Evolutionary conservation across 257 asterid genomes (phyloP), one percentile per base, ranked within the genome.

Genomic region (Rauvolfia tetraphylla): DNA sequence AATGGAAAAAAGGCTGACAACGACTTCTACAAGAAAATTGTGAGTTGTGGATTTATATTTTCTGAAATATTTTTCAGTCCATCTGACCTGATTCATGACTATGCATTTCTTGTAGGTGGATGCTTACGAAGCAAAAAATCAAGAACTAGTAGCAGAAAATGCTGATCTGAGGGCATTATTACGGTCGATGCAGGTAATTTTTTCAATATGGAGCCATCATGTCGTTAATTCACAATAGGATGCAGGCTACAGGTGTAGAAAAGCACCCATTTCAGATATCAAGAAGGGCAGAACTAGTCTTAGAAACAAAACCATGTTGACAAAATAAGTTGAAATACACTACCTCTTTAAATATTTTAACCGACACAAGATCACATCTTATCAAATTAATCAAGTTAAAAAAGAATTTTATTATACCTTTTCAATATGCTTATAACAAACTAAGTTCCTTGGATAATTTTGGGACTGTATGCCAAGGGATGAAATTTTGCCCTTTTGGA

Each of bases 21-120:
- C 75, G 99, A 95, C 83, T 95, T 95, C 83, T 90, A 95, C 78
- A 95, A 95, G 79, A 93, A 90, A 85, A 93, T 95, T 84, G 98
- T 95, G 81, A 81, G 98, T 81, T 66, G 27, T 74, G 29, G 38
- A n/a, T 46, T 53, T 83, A 51, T n/a, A 18, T 1, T 44, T 59
- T 58, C 22, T 63, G 72, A 49, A 76, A 73, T 42, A 63, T 71
- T 80, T 78, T 38, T 77, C 12, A 23, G 34, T 67, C 34, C 39
- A 49, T 63, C 54, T 18, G 7, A 29, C 1, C 76, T 73, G 39
- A 63, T 61, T 36, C 77, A 73, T 75, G 74, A 79, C 78, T 27
- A 56, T 74, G 53, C 79, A 68, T 75, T 81, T 80, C 88, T 66
- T 79, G 53, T 76, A 93, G 99, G 99, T 95, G 89, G 98, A 95